Percentiles rank a stretch among this genome's conserved stretches.
phyloP scores from a whole-genome alignment of 139 green algal species.

The Volvox reticuliferus region DNA sequence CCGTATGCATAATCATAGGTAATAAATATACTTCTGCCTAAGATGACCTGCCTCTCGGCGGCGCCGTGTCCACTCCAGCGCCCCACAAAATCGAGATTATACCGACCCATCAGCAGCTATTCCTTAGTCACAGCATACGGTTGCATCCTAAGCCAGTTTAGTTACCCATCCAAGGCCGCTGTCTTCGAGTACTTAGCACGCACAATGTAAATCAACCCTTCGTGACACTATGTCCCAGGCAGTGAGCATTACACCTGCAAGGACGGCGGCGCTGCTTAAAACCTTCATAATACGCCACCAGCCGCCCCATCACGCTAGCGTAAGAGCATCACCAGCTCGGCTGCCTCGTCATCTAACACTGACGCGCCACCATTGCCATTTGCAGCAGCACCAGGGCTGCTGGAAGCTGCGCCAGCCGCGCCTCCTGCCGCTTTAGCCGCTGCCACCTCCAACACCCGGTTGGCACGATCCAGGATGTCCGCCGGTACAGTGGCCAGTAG shows the following conservation, averaged over 20 bases:
- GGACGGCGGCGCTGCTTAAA: too few species aligned
- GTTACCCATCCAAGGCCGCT: too few species aligned
- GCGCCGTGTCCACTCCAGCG: neutral
- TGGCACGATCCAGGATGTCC: conserved; percentile 42
- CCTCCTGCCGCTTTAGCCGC: neutral
- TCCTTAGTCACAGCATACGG: too few species aligned
- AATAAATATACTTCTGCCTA: conserved; percentile 1
- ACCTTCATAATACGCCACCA: too few species aligned
- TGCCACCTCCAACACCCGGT: conserved; percentile 50
- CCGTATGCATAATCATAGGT: neutral
- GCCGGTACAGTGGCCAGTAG: conserved; percentile 58
- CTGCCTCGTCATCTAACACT: neutral
- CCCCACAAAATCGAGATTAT: neutral
- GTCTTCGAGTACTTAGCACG: too few species aligned
- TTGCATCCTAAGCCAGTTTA: too few species aligned
- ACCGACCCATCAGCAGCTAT: too few species aligned
- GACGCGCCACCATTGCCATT: neutral
- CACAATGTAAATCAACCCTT: too few species aligned
- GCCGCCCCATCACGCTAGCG: neutral
- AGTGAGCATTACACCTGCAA: too few species aligned
- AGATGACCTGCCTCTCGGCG: conserved; percentile 2
- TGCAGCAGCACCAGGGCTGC: neutral
- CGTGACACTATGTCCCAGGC: too few species aligned
- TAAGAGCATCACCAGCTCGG: conserved; percentile 17
- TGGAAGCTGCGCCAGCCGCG: neutral